These are phyloP conservation scores for Sugiyamaella sp. DNA, from an alignment of 1,139 yeast species.

Conservation along the genomic window DNA sequence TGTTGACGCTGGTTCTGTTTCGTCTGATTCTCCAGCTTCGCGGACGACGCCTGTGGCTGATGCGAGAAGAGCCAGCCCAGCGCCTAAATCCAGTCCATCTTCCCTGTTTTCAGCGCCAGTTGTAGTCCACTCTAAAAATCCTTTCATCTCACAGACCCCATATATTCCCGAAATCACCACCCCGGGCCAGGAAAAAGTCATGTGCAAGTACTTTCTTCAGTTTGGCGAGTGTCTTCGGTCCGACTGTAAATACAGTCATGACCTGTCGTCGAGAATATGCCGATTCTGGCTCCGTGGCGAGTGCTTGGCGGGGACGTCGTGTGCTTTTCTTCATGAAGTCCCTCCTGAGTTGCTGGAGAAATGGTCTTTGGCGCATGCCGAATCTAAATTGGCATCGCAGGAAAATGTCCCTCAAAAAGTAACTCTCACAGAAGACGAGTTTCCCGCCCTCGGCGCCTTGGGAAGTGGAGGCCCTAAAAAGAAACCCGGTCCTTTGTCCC, in stretches of 20 bases:
- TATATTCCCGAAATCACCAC: slow-evolving; percentile 6
- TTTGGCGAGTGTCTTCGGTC: slow-evolving; percentile 48
- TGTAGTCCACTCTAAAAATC: background rate
- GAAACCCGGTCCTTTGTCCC: no score
- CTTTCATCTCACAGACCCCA: background rate
- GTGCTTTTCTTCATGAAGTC: slow-evolving; percentile 46
- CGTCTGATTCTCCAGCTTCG: slow-evolving; percentile 11
- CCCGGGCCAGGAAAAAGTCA: slow-evolving; percentile 36
- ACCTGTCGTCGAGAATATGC: slow-evolving; percentile 45
- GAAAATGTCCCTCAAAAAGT: slow-evolving; percentile 25
- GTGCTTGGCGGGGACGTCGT: slow-evolving; percentile 47
- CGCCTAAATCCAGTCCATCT: no score
- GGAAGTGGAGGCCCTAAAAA: slow-evolving; percentile 15
- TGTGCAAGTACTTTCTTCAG: slow-evolving; percentile 46
- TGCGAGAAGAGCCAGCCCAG: no score
- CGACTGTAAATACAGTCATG: slow-evolving; percentile 51
- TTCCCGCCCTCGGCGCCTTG: slow-evolving; percentile 36
- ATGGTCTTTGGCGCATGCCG: slow-evolving; percentile 19
- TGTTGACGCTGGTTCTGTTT: background rate
- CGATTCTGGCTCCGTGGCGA: slow-evolving; percentile 50
- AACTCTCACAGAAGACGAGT: slow-evolving; percentile 33
- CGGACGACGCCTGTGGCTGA: no score
- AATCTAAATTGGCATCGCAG: no score
- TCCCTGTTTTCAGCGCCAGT: no score
- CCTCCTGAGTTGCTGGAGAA: slow-evolving; percentile 36